Evolutionary conservation across 192 early-diverging fungal genomes (phyloP).

Genomic region (Coemansia sp.): DNA sequence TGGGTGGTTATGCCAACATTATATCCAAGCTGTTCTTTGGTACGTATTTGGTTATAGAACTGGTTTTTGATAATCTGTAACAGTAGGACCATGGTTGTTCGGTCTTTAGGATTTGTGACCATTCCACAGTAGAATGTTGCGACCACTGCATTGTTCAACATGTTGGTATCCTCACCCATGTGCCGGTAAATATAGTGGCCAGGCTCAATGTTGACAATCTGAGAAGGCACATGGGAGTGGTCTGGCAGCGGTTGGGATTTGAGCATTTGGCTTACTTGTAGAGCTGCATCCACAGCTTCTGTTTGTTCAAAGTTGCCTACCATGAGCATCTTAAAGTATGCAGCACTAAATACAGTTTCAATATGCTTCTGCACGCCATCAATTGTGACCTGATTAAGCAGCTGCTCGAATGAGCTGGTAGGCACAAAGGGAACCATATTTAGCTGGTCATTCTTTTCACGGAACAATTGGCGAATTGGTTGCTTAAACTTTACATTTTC

Average conservation of each 20-base stretch:
- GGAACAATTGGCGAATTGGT: no score
- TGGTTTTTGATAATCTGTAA: slow-evolving; percentile 72
- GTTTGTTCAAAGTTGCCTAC: slow-evolving; percentile 72
- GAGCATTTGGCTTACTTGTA: slow-evolving; percentile 57
- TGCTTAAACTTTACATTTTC: no score
- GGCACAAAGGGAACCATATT: no score
- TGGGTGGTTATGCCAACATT: neutral
- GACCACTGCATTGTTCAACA: slow-evolving; percentile 79
- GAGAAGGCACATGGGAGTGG: neutral
- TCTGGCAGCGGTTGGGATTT: slow-evolving; percentile 54
- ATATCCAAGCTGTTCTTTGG: slow-evolving; percentile 80
- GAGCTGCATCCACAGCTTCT: slow-evolving; percentile 60
- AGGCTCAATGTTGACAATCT: slow-evolving; percentile 16
- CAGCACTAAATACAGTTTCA: neutral
- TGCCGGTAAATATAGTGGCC: slow-evolving; percentile 25
- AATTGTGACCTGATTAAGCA: neutral
- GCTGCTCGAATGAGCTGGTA: neutral
- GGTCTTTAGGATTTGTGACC: slow-evolving; percentile 56
- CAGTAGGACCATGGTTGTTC: slow-evolving; percentile 62
- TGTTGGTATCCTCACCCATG: slow-evolving; percentile 60
- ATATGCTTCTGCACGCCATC: neutral
- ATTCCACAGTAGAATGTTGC: slow-evolving; percentile 76
- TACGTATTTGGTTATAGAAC: slow-evolving; percentile 86
- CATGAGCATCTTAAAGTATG: slow-evolving; percentile 72
- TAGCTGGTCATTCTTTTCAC: no score